Evolutionary conservation across 2,329 filamentous ascomycete genomes (phyloP), one percentile per base, ranked within the genome.

Genomic region (Pseudofabraea citricarpa): DNA sequence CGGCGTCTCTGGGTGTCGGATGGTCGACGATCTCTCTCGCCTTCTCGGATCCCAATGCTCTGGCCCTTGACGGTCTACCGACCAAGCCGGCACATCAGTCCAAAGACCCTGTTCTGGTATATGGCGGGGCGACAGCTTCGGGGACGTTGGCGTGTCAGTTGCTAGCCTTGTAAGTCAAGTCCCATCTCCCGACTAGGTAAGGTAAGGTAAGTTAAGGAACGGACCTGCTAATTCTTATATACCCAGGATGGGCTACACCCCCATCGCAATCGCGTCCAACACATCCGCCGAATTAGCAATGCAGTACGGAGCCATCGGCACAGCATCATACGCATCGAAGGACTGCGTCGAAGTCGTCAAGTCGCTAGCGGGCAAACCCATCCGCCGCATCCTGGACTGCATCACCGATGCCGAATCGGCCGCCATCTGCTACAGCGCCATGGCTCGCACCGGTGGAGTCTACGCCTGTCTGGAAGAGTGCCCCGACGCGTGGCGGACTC

Each of bases 401-500:
- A 64, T 64, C 36, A 63, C 60, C 0, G 40, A 26, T 15, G 36
- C 53, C 2, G 55, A 59, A 20, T 63, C 61, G 1, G 57, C 41
- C 0, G 41, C 46, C 1, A 43, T 44, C 2, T 65, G 60, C 41
- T 58, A 58, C 24, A 47, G 27, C 1, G 54, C 56, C 3, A 26
- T 65, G 12, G 47, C 43, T 1, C 58, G 63, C 2, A 46, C 51
- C 0, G 63, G 63, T 1, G 61, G 56, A 2, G 51, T 53, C 1
- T 64, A 64, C 39, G 62, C 58, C 6, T 64, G 58, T 18, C 52
- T 65, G 1, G 62, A 65, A 38, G 29, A 24, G 2, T 41, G 49
- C 7, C 45, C 40, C 0, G 46, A 56, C 0, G 41, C 33, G 1
- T 59, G 54, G 56, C 42, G 46, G 2, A 58, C 56, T 2, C 52